Base-by-base conservation (phyloP, 148 eudicot species). In the Nepenthes gracilis region DNA sequence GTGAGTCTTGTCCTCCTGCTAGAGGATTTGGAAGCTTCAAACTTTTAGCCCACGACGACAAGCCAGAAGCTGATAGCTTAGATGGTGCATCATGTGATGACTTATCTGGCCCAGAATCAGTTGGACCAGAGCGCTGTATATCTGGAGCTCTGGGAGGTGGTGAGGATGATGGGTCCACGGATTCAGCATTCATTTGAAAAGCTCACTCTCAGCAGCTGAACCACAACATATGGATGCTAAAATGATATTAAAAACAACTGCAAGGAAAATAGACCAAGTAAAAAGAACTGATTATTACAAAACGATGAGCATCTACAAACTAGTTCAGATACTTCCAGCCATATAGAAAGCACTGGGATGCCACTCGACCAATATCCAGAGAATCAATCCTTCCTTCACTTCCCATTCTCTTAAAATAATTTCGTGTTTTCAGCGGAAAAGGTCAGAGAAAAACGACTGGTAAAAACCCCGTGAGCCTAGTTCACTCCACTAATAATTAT, bases 11-110 rank as follows among this genome's bases (percentile, higher is more conserved):
- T 74, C 84, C 83, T 23, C 80, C 70, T 4, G 62, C 70, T 34
- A 71, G 63, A 12, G 96, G 67, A 71, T 76, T 80, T 8, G 95
- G 84, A 71, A 93, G 63, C 68, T 84, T 88, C 58, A 88, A 73
- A 71, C 50, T 86, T 62, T 80, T 86, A 32, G 95, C 96, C 96
- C 96, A 92, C 1, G 81, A 75, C 36, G 97, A 78, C 65, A 92
- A 59, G 52, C 96, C 83, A 58, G 81, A 78, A 10, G 84, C 57
- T 35, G 98, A 69, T 11, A 74, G 75, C 61, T 76, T 83, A 6
- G 93, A 61, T 35, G 88, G 66, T 49, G 76, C 68, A 69, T 82
- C 84, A 59, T 37, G 55, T n/a, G 71, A 59, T 33, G 80, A 33
- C 57, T 59, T 75, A 65, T 65, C 61, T 57, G 70, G 62, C 32